phyloP scores from a whole-genome alignment of 2,329 filamentous ascomycete species.

The Penicillium psychrosexuale region DNA sequence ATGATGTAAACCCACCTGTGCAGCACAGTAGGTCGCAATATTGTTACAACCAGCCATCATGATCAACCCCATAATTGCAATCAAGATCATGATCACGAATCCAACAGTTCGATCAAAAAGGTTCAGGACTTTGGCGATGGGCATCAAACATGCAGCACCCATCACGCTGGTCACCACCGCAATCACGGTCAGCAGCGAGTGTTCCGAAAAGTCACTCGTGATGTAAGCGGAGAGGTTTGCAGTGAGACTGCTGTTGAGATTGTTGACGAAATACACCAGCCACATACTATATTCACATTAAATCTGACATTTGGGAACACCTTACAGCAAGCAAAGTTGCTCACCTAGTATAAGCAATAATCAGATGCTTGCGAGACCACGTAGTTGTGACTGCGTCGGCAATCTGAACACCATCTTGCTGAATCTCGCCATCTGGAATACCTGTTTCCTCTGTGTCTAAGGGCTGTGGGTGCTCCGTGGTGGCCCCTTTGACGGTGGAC shows the following conservation, averaged over 20 bases:
- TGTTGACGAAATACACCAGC: constrained; percentile 43
- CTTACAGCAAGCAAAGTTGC: not conserved
- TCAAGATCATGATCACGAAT: constrained; percentile 48
- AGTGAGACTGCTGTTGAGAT: constrained; percentile 39
- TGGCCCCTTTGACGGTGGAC: not conserved
- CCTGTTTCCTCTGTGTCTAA: not conserved
- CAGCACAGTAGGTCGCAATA: constrained; percentile 61
- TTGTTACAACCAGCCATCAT: constrained; percentile 61
- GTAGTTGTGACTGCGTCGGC: constrained; percentile 20
- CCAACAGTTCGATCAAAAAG: constrained; percentile 61
- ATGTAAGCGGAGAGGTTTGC: constrained; percentile 48
- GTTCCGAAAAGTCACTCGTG: constrained; percentile 52
- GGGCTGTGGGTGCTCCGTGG: not conserved
- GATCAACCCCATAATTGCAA: constrained; percentile 51
- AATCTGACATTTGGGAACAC: constrained; percentile 36
- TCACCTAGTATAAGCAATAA: constrained; percentile 50
- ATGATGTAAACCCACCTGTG: constrained; percentile 37
- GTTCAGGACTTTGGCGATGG: constrained; percentile 61
- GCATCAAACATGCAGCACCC: constrained; percentile 56
- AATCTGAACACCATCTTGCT: constrained; percentile 27
- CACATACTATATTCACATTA: constrained; percentile 39
- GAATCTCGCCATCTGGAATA: not conserved
- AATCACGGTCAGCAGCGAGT: constrained; percentile 56
- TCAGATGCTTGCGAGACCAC: constrained; percentile 43
- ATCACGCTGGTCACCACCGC: constrained; percentile 55